Evolutionary conservation across 192 early-diverging fungal genomes (phyloP).

Genomic region (Piromyces sp.): DNA sequence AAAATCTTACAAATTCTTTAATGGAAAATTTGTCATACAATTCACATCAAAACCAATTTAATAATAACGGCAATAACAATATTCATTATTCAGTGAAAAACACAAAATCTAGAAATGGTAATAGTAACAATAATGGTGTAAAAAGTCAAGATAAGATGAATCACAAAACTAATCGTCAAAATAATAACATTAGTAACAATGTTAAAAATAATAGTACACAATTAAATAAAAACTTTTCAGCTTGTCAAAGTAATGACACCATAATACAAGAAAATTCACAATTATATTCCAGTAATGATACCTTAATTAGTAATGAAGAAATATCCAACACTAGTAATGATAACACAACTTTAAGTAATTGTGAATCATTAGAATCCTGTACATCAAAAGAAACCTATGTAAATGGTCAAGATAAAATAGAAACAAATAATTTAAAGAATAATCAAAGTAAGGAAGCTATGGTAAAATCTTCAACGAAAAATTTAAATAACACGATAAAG

Average conservation of each 20-base stretch:
- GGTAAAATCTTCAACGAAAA: background rate
- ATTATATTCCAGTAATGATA: background rate
- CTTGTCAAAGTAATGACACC: background rate
- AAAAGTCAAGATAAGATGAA: background rate
- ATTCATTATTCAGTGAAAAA: background rate
- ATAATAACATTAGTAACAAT: background rate
- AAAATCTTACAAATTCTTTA: background rate
- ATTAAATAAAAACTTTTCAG: background rate
- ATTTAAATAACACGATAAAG: background rate
- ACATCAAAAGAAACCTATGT: background rate
- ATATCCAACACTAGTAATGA: background rate
- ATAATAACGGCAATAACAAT: background rate
- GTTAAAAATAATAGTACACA: background rate
- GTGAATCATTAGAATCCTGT: background rate
- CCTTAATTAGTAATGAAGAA: background rate
- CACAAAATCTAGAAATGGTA: background rate
- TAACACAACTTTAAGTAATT: background rate
- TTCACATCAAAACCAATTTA: background rate
- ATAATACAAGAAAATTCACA: background rate
- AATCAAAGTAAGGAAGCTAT: background rate
- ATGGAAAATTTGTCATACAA: background rate
- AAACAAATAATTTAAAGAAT: background rate
- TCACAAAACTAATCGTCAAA: background rate
- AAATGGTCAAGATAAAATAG: background rate
- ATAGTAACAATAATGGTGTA: background rate